Evolutionary conservation across 176 grass and related monocot species (phyloP).

Genomic region (Elaeis guineensis): DNA sequence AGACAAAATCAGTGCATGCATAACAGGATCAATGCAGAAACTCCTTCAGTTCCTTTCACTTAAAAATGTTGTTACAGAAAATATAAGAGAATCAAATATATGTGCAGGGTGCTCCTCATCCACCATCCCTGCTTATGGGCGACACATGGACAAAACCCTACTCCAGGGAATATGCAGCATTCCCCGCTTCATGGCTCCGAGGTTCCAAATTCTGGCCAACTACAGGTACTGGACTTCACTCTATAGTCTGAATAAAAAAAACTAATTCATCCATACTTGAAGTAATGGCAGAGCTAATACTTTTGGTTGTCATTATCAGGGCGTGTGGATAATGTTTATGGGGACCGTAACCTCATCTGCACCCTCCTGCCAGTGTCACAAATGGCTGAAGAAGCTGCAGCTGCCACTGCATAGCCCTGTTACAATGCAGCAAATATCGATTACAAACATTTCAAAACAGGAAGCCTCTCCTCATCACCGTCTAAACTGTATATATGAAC

Average conservation of each 20-base stretch:
- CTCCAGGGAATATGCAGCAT: slow-evolving; percentile 85
- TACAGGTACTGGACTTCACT: slow-evolving; percentile 37
- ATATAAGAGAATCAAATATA: too few species aligned
- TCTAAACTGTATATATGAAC: neutral
- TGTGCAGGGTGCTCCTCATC: slow-evolving; percentile 83
- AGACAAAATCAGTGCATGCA: too few species aligned
- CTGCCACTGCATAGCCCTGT: slow-evolving; percentile 49
- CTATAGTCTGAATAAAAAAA: too few species aligned
- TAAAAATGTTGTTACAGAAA: too few species aligned
- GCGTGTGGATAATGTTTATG: slow-evolving; percentile 96
- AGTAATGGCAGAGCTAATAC: too few species aligned
- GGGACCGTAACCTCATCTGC: slow-evolving; percentile 89
- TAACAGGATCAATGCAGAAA: too few species aligned
- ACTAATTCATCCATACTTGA: too few species aligned
- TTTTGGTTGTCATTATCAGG: slow-evolving; percentile 27
- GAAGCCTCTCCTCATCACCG: neutral
- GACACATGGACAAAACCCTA: slow-evolving; percentile 95
- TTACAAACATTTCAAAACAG: neutral
- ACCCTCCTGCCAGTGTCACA: slow-evolving; percentile 76
- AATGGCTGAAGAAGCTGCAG: slow-evolving; percentile 83
- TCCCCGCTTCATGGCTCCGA: slow-evolving; percentile 85
- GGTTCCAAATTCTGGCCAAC: slow-evolving; percentile 97
- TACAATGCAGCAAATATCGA: neutral
- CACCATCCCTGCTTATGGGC: slow-evolving; percentile 72
- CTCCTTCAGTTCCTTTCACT: too few species aligned